A percentile compares a stretch with the other conserved stretches of the same genome.
phyloP scores from a whole-genome alignment of 2,329 filamentous ascomycete species.

The Waltergamsia citrina region DNA sequence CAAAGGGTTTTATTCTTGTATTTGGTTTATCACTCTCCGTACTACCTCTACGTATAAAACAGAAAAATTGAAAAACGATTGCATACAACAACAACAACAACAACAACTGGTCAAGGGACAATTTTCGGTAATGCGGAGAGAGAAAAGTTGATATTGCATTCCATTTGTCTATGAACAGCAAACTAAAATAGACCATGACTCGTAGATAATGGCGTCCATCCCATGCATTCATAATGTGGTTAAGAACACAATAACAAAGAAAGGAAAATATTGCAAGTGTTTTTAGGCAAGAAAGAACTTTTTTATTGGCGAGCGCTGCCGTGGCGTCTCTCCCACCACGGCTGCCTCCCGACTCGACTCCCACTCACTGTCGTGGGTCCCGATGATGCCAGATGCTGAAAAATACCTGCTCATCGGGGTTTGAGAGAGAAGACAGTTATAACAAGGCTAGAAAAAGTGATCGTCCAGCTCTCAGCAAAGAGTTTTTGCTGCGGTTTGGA shows the following conservation, averaged over 20 bases:
- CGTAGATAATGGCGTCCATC: background rate
- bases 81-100: background rate
- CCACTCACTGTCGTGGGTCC: constrained; percentile 36
- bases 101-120: no score
- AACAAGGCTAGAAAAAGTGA: no score
- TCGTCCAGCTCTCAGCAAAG: no score
- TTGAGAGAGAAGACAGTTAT: constrained; percentile 64
- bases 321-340: constrained; percentile 56
- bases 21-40: no score
- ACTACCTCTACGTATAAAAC: no score
- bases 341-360: constrained; percentile 14
- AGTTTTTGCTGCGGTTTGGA: no score
- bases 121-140: constrained; percentile 1
- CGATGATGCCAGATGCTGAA: constrained; percentile 4
- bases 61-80: no score
- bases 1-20: no score
- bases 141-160: background rate
- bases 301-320: no score
- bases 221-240: constrained; percentile 1
- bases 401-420: constrained; percentile 19
- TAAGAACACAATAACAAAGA: background rate
- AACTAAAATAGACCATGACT: background rate
- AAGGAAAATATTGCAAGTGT: background rate
- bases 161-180: constrained; percentile 2
- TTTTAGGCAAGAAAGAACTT: constrained; percentile 1